These are phyloP conservation scores for Gynostemma pentaphyllum DNA, from an alignment of 306 rosid species.

Conservation along the genomic window DNA sequence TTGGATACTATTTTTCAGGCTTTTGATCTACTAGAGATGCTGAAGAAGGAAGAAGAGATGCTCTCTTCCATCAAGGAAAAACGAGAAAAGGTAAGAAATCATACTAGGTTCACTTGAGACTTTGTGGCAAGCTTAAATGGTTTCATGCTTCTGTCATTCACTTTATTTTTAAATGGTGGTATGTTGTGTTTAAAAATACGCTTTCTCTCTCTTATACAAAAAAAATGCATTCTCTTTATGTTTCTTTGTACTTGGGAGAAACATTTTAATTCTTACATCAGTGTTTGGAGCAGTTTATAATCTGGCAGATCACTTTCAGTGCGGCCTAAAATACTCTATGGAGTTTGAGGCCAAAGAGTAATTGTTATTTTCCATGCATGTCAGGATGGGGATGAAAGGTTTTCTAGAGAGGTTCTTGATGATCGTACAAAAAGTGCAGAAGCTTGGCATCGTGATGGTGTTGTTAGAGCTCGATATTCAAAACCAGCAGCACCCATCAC, in stretches of 20 bases:
- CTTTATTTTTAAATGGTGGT: not conserved
- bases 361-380: constrained; percentile 10
- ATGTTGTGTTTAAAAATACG: not conserved
- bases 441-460: constrained; percentile 73
- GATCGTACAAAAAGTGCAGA: constrained; percentile 73
- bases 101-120: not conserved
- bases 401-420: constrained; percentile 60
- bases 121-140: not conserved
- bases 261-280: not conserved
- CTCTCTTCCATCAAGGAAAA: constrained; percentile 63
- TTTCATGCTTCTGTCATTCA: constrained; percentile 5
- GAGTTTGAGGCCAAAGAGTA: not conserved
- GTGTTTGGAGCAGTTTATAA: not conserved
- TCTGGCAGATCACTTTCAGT: not conserved
- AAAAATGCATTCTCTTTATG: not conserved
- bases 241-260: not conserved
- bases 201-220: no score
- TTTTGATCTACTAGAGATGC: constrained; percentile 71
- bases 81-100: constrained; percentile 52
- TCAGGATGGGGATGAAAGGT: constrained; percentile 64
- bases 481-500: constrained; percentile 73
- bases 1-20: constrained; percentile 40
- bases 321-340: not conserved
- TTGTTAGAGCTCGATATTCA: constrained; percentile 41
- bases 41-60: constrained; percentile 86